Conservation (phyloP, 805 yeast species). For the Candida nemodendra region DNA sequence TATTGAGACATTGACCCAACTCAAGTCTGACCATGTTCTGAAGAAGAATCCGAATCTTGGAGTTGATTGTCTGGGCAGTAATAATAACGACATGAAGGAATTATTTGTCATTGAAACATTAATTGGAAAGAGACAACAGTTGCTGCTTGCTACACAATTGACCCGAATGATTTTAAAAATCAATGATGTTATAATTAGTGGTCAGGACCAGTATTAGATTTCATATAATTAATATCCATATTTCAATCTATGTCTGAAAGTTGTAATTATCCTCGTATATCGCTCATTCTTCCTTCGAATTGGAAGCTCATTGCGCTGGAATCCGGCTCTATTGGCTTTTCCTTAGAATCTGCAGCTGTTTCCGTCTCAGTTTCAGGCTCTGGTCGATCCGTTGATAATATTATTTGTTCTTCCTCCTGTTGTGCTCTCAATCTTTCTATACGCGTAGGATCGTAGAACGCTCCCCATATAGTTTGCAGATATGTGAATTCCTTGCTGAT, state of each 20-base stretch:
- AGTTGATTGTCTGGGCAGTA: constrained; percentile 89
- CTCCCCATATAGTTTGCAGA: constrained; percentile 22
- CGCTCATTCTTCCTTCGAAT: constrained; percentile 29
- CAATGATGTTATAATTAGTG: constrained; percentile 85
- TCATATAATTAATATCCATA: not conserved
- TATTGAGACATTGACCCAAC: constrained; percentile 79
- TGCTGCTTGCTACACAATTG: constrained; percentile 91
- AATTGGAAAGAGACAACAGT: constrained; percentile 96
- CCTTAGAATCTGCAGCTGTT: not conserved
- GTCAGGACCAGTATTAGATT: constrained; percentile 29
- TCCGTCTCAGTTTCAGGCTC: constrained; percentile 1
- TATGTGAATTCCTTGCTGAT: constrained; percentile 21
- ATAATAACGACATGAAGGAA: constrained; percentile 90
- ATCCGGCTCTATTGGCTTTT: constrained; percentile 1
- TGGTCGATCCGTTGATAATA: not conserved
- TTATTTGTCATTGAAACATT: constrained; percentile 94
- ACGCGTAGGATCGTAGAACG: constrained; percentile 22
- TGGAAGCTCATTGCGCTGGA: constrained; percentile 21
- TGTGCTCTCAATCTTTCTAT: constrained; percentile 12
- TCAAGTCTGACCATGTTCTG: constrained; percentile 81
- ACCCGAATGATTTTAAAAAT: constrained; percentile 97
- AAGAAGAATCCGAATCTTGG: constrained; percentile 74
- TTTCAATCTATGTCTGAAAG: not conserved
- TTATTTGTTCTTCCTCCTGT: constrained; percentile 5
- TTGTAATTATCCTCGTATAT: constrained; percentile 5